Base-by-base conservation (phyloP, 2,329 filamentous ascomycete genomes). In the Aquanectria penicillioides region DNA sequence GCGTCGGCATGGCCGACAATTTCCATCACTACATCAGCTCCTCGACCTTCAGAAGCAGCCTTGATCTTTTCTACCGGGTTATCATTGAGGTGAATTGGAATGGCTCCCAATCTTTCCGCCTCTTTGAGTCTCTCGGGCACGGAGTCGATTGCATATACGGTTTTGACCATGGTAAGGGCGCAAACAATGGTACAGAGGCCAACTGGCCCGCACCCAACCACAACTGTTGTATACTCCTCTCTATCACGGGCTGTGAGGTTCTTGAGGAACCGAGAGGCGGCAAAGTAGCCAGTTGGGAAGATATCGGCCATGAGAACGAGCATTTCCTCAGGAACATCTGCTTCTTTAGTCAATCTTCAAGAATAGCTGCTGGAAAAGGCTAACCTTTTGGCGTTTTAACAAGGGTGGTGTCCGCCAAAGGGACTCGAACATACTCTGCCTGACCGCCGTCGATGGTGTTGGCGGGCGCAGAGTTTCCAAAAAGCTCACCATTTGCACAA, bases 291-390 rank as follows among this genome's bases (percentile, higher is more conserved):
- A 3, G 57, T 60, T 6, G 57, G 57, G 18, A 60, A 57, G 15
- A 60, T 57, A 13, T 60, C 57, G 17, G 36, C 46, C 57, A 60
- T 60, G 18, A 60, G 26, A 15, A 60, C 47, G 7, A 60, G 33
- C 46, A 60, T 50, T 12, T 60, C 31, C 15, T 57, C 47, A 2
- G 52, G 46, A 13, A 60, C 37, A 11, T 47, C 33, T 26, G 10
- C 2, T 6, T 31, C 20, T 9, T 22, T 44, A n/a, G 15, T 17
- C 17, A 13, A 13, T 18, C 8, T 7, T 9, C 3, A 3, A 20
- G 17, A 22, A 6, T 29, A 22, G 5, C 15, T n/a, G 5, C 12
- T 18, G 7, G 6, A 5, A 20, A 22, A 17, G 11, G 3, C 41
- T 33, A 12, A 46, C 41, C 41, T 46, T 46, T 33, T 3, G 41